Evolutionary conservation across 352 stramenopile species (phyloP), one percentile per base, ranked within the genome.

Genomic region (Phytophthora idaei): DNA sequence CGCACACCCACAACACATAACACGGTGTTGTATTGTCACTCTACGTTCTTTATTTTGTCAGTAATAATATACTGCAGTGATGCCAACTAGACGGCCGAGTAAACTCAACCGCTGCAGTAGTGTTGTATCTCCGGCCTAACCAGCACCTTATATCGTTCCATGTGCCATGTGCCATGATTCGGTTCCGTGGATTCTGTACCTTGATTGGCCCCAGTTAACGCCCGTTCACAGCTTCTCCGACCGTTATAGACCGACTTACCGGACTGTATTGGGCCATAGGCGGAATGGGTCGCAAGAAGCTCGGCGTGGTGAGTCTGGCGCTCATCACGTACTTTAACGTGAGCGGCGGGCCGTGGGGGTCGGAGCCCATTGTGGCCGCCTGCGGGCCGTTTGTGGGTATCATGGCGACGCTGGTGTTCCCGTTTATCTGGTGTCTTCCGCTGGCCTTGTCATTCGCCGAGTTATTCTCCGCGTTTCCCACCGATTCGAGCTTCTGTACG

Each of bases 331-430:
- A 97, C 69, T 97, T 97, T 63, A 91, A 89, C 55, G 92, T 98
- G 25, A 90, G 74, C 70, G 94, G 93, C 15, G 97, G 97, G 6
- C 95, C 97, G 5, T 99, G 98, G 79, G 97, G 97, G 7, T 90
- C 90, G 27, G 96, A 99, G 76, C 85, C 92, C n/a, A 90, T 95
- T 21, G 86, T 99, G 1, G 81, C 88, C 12, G 81, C 94, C 1
- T 97, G 81, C 37, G 96, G 90, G 2, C 91, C 95, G 36, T 60
- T 92, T 41, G 64, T 90, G 2, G 84, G 84, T 27, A 87, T 94
- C 64, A 9, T 85, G 21, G 77, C 78, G 8, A 71, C 72, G n/a
- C 56, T 89, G 8, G 51, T 90, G 7, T 93, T 93, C 66, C 86
- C 86, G 17, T 82, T 84, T 37, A 55, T 94, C 11, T 90, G 80